phyloP scores from a whole-genome alignment of 768 basidiomycete genomes.

The Boletus coccyginus region DNA sequence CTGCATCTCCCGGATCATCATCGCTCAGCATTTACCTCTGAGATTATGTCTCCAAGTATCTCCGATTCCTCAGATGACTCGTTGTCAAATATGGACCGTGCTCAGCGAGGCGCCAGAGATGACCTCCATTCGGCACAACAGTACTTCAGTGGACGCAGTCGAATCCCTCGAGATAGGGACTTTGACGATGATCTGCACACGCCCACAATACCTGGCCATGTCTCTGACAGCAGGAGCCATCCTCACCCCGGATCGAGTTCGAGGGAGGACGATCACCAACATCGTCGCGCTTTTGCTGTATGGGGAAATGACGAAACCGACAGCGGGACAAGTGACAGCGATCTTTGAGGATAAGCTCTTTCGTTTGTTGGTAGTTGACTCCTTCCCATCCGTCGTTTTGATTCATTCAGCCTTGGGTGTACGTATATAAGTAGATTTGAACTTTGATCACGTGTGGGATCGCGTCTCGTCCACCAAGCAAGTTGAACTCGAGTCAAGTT shows the following conservation, averaged over 20 bases:
- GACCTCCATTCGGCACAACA: slow-evolving; percentile 44
- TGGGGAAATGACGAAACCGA: slow-evolving; percentile 90
- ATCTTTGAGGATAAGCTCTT: slow-evolving; percentile 29
- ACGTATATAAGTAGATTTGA: no score
- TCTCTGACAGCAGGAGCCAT: slow-evolving; percentile 12
- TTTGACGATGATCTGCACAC: slow-evolving; percentile 58
- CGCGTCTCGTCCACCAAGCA: slow-evolving; percentile 3
- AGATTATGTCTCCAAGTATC: slow-evolving; percentile 32
- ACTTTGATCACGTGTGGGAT: slow-evolving; percentile 13
- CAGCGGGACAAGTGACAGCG: slow-evolving; percentile 76
- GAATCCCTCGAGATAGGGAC: slow-evolving; percentile 61
- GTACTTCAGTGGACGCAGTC: slow-evolving; percentile 44
- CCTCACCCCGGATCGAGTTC: slow-evolving; percentile 8
- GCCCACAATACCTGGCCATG: slow-evolving; percentile 49
- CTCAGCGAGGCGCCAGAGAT: slow-evolving; percentile 50
- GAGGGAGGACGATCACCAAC: slow-evolving; percentile 26
- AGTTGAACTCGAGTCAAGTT: neutral
- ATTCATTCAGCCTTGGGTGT: slow-evolving; percentile 1
- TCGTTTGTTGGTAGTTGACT: neutral
- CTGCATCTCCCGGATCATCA: slow-evolving; percentile 30
- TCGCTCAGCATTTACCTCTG: slow-evolving; percentile 30
- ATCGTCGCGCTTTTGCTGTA: slow-evolving; percentile 70
- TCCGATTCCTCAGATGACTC: slow-evolving; percentile 41
- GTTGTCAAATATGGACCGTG: slow-evolving; percentile 32
- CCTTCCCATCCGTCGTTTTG: neutral